A percentile compares a stretch with the other conserved stretches of the same genome.
Conservation (phyloP, 345 rosid species). For the Eucalyptus coolabah region DNA sequence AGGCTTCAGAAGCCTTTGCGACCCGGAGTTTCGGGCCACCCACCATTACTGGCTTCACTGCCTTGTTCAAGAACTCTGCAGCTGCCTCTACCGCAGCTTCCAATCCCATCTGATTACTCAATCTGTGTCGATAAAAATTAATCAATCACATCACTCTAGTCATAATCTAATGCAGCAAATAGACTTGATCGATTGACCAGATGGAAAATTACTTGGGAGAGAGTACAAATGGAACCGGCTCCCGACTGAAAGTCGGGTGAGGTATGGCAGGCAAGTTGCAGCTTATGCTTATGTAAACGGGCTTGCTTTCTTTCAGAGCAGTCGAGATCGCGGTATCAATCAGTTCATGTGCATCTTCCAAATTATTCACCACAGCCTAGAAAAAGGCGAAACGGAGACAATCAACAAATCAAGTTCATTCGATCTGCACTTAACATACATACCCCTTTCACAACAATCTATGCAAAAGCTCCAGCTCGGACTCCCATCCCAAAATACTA, state of each 20-base stretch:
- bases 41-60: conserved; percentile 68
- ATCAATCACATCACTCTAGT: not conserved
- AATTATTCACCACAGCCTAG: conserved; percentile 68
- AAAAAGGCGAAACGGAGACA: not conserved
- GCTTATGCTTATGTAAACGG: conserved; percentile 65
- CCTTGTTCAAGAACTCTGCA: conserved; percentile 64
- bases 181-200: not conserved
- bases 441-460: not conserved
- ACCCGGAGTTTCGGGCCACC: conserved; percentile 62
- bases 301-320: conserved; percentile 75
- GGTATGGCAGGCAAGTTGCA: conserved; percentile 61
- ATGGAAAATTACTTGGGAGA: conserved; percentile 29
- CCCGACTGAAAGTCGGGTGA: conserved; percentile 60
- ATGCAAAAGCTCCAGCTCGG: not conserved
- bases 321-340: conserved; percentile 72
- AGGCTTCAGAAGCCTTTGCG: conserved; percentile 42
- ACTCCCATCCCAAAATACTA: not conserved
- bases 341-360: conserved; percentile 71
- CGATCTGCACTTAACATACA: not conserved
- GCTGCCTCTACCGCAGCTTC: conserved; percentile 73
- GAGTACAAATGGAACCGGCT: conserved; percentile 55
- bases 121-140: not conserved
- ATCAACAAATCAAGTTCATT: not conserved
- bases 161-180: not conserved
- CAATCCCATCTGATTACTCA: conserved; percentile 49